Conservation (phyloP, 164 flowering plant genomes). For the Platanus orientalis region DNA sequence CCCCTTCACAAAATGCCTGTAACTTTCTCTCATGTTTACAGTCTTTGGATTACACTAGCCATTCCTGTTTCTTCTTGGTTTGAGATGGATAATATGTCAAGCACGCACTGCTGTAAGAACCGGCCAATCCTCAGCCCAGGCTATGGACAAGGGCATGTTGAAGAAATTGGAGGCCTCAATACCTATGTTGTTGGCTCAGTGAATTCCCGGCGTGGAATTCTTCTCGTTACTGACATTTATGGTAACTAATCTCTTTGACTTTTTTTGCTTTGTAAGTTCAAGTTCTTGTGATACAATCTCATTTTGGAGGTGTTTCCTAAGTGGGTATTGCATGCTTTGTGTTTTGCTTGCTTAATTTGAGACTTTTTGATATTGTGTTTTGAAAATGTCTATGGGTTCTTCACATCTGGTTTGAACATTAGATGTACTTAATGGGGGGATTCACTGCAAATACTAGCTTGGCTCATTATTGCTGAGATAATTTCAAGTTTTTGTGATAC, state of each 20-base stretch:
- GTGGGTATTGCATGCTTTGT: not conserved
- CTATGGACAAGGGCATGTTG: slow-evolving; percentile 11
- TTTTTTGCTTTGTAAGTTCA: not conserved
- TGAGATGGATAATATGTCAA: slow-evolving; percentile 19
- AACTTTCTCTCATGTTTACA: no score
- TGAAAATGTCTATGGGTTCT: not conserved
- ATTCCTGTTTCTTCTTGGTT: no score
- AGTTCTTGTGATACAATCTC: not conserved
- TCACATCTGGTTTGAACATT: not conserved
- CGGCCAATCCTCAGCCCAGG: slow-evolving; percentile 19
- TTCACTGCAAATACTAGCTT: no score
- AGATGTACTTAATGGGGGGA: no score
- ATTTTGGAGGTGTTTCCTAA: not conserved
- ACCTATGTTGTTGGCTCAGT: slow-evolving; percentile 11
- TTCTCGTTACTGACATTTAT: slow-evolving; percentile 14
- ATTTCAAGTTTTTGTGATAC: no score
- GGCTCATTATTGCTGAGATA: no score
- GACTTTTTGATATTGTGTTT: no score
- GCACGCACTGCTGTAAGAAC: slow-evolving; percentile 23
- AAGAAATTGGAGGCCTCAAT: slow-evolving; percentile 19
- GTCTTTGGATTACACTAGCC: no score
- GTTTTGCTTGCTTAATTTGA: no score
- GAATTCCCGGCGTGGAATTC: slow-evolving; percentile 14
- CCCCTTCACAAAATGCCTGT: no score
- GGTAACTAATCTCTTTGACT: slow-evolving; percentile 4